Percentiles rank a stretch among this genome's conserved stretches.
Conservation (phyloP, 306 rosid genomes). For the Castanea sativa region DNA sequence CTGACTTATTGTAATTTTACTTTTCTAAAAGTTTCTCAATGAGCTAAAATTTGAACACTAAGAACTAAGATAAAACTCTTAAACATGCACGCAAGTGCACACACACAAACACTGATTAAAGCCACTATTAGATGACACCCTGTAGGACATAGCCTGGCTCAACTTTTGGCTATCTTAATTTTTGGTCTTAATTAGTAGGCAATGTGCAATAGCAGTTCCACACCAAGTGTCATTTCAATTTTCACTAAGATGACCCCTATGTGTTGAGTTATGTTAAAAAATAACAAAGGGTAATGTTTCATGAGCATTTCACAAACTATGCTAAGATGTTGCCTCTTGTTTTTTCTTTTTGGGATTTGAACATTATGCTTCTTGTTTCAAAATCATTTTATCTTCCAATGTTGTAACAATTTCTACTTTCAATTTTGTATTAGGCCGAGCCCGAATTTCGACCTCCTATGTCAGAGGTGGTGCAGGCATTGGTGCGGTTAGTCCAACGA, state of each 20-base stretch:
- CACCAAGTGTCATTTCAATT: neutral
- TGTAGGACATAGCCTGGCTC: neutral
- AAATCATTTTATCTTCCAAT: neutral
- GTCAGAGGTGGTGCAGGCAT: constrained; percentile 75
- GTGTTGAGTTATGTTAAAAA: neutral
- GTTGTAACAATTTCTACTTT: neutral
- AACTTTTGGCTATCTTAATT: neutral
- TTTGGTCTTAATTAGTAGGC: neutral
- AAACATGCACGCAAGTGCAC: neutral
- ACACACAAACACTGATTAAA: neutral
- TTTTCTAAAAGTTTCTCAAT: neutral
- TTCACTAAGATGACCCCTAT: neutral
- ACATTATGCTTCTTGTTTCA: neutral
- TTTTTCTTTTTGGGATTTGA: neutral
- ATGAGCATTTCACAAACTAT: neutral
- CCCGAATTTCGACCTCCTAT: constrained; percentile 72
- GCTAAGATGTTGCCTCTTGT: neutral
- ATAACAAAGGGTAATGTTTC: neutral
- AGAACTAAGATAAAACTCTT: neutral
- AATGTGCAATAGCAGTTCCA: neutral
- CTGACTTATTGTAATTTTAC: no score
- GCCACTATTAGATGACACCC: neutral
- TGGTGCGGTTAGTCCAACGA: constrained; percentile 56
- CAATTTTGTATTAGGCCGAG: constrained; percentile 41
- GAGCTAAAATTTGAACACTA: neutral